Evolutionary conservation across 108 stramenopile genomes (phyloP), one percentile per base, ranked within the genome.

Genomic region (Skeletonema grethae): DNA sequence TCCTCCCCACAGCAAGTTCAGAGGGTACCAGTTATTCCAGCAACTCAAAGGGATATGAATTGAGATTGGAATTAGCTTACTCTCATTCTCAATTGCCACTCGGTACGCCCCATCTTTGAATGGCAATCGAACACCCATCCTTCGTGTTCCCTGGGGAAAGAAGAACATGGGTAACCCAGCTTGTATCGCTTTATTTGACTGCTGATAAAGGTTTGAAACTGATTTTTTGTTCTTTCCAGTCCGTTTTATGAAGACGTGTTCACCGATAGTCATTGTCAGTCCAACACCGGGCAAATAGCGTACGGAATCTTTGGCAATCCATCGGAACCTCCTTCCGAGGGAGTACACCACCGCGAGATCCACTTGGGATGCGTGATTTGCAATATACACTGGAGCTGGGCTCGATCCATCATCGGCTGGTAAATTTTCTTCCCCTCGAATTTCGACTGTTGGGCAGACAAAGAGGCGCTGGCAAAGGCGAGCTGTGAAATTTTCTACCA

Each of bases 81-180:
- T 69, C 55, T 86, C 66, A 62, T 86, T 91, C 29, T 87, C 80
- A 30, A 83, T 25, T 2, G 93, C 93, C 4, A 94, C 75, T 45
- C 75, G 75, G 62, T 87, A 94, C 60, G 93, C 93, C 22, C 93
- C 93, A 75, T 94, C 90, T 66, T 91, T 91, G 73, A 94, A 94
- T 15, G 90, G 89, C 20, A 90, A 63, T 57, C 88, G 87, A 46
- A 84, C 83, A 25, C 69, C 83, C 86, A 91, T 86, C 10, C 89
- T 76, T 28, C 93, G 79, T 57, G 93, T 94, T 39, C 93, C 93
- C 68, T 94, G 93, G 9, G 93, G 93, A 71, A 91, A 94, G 65
- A 94, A 86, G 57, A 94, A 87, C 87, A 94, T 88, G 38, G 93
- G 88, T 57, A 86, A 63, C 6, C 93, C 90, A 12, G 75, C 65